phyloP scores from a whole-genome alignment of 768 basidiomycete genomes.

The Pleurotus sapidus region DNA sequence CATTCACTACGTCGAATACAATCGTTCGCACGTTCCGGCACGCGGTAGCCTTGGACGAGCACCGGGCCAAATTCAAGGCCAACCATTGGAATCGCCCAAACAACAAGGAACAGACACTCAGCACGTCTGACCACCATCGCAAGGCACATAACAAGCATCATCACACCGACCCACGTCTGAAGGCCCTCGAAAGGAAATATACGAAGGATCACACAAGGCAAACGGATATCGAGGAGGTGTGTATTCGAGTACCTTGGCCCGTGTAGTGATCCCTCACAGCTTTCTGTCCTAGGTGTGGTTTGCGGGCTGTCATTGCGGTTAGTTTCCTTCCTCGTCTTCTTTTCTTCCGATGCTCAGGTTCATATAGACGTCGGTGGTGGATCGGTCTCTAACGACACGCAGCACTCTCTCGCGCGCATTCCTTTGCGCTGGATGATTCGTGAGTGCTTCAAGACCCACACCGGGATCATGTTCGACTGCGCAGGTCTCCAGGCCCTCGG shows the following conservation, averaged over 20 bases:
- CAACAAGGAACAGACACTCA: conserved; percentile 21
- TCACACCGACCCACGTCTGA: conserved; percentile 20
- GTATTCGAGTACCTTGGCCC: background rate
- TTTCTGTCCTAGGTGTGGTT: conserved; percentile 54
- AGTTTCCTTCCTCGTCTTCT: conserved; percentile 8
- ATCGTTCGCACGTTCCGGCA: conserved; percentile 57
- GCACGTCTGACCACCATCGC: conserved; percentile 12
- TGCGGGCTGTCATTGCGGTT: conserved; percentile 49
- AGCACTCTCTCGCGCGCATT: conserved; percentile 45
- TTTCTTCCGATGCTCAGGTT: background rate
- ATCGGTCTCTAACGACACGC: conserved; percentile 39
- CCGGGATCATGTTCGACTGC: conserved; percentile 59
- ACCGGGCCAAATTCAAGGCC: conserved; percentile 35
- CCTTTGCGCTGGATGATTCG: conserved; percentile 70
- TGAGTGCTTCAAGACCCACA: conserved; percentile 53
- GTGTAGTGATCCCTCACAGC: background rate
- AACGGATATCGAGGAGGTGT: conserved; percentile 18
- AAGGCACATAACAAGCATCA: background rate
- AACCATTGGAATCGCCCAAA: conserved; percentile 45
- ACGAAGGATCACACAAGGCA: conserved; percentile 16
- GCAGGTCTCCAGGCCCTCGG: conserved; percentile 40
- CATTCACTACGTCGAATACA: conserved; percentile 47
- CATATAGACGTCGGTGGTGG: conserved; percentile 54
- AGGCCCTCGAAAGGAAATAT: conserved; percentile 29
- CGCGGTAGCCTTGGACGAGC: conserved; percentile 58